phyloP scores from a whole-genome alignment of 345 rosid species.

The Populus nigra region DNA sequence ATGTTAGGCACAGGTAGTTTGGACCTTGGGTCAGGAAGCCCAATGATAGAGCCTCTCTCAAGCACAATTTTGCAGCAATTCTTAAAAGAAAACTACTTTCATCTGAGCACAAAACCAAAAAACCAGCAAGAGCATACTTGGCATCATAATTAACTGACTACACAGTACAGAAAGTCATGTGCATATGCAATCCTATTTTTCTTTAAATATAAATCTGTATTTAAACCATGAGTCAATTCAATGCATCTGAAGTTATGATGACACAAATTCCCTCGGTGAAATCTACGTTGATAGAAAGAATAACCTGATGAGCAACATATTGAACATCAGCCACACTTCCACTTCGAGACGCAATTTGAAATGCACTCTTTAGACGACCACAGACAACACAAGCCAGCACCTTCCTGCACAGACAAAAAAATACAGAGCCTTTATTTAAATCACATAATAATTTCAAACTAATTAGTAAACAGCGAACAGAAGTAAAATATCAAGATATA shows the following conservation, averaged over 20 bases:
- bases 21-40: neutral
- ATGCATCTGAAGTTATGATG: neutral
- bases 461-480: no score
- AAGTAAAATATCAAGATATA: no score
- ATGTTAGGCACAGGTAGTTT: neutral
- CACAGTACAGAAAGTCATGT: neutral
- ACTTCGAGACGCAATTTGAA: slow-evolving; percentile 91
- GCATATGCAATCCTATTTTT: neutral
- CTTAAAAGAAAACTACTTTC: neutral
- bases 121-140: neutral
- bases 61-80: neutral
- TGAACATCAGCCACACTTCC: slow-evolving; percentile 98
- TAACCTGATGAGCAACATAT: slow-evolving; percentile 94
- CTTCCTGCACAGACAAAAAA: slow-evolving; percentile 54
- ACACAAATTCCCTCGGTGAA: neutral
- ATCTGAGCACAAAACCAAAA: neutral
- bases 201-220: neutral
- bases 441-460: no score
- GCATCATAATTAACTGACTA: no score
- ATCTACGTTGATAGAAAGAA: neutral
- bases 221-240: neutral
- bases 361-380: slow-evolving; percentile 96
- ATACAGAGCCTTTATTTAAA: neutral
- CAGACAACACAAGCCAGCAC: slow-evolving; percentile 96
- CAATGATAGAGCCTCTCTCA: neutral